These are phyloP conservation scores for Lotus japonicus DNA, from an alignment of 306 rosid genomes.

Conservation along the genomic window DNA sequence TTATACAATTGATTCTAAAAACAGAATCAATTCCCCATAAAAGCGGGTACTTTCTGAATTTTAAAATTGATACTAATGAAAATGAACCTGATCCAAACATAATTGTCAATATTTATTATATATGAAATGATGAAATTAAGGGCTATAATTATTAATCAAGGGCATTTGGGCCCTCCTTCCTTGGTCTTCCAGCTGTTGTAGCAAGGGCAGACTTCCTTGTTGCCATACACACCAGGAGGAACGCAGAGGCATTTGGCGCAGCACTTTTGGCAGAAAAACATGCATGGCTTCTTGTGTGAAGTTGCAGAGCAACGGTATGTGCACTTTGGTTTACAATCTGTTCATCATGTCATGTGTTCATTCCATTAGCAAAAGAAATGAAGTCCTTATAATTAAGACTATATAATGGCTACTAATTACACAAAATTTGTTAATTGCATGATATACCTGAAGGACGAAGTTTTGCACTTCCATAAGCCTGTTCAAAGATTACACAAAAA, in stretches of 20 bases:
- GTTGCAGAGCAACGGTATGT: slow-evolving; percentile 74
- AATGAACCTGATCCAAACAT: no score
- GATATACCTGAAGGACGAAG: slow-evolving; percentile 56
- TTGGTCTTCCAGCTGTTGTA: slow-evolving; percentile 93
- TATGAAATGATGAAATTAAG: no score
- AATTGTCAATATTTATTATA: no score
- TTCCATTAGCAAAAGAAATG: no score
- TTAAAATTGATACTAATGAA: no score
- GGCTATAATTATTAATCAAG: slow-evolving; percentile 24
- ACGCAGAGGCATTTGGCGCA: slow-evolving; percentile 77
- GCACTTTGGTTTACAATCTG: slow-evolving; percentile 69
- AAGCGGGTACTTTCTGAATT: no score
- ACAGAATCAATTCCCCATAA: no score
- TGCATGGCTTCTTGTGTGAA: slow-evolving; percentile 91
- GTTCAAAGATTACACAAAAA: background rate
- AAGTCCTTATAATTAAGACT: no score
- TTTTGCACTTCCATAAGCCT: slow-evolving; percentile 39
- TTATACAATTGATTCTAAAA: no score
- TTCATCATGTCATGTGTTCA: background rate
- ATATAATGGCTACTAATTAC: no score
- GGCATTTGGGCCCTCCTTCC: slow-evolving; percentile 94
- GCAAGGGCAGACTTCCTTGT: slow-evolving; percentile 80
- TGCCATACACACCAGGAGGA: slow-evolving; percentile 76
- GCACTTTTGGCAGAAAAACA: slow-evolving; percentile 87
- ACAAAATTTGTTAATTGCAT: background rate